Evolutionary conservation across 805 yeast species (phyloP).

Genomic region (Nakazawaea ernobii): DNA sequence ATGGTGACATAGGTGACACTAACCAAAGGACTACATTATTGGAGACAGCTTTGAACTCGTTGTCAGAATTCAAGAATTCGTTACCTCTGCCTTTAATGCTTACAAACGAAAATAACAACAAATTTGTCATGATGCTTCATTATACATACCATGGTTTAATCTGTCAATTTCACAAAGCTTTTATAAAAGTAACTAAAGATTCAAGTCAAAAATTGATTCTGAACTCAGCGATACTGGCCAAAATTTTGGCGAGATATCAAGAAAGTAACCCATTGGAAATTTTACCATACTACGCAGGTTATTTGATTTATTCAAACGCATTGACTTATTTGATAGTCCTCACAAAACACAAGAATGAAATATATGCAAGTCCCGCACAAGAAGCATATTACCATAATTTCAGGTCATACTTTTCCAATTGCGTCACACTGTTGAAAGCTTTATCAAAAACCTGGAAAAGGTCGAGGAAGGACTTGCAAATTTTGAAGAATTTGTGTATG

Average conservation of each 20-base stretch:
- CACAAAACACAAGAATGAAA: background rate
- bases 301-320: slow-evolving; percentile 5
- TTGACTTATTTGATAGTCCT: slow-evolving; percentile 5
- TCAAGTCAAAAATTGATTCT: background rate
- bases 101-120: slow-evolving; percentile 1
- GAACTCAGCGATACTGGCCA: background rate
- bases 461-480: background rate
- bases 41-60: slow-evolving; percentile 19
- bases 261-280: background rate
- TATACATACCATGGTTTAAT: slow-evolving; percentile 17
- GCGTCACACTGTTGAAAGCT: slow-evolving; percentile 4
- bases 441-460: slow-evolving; percentile 8
- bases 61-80: slow-evolving; percentile 19
- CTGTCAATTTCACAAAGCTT: slow-evolving; percentile 4
- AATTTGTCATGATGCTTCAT: slow-evolving; percentile 17
- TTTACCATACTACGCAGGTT: slow-evolving; percentile 1
- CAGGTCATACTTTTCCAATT: background rate
- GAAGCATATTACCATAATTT: background rate
- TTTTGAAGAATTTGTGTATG: background rate
- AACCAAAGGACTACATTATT: slow-evolving; percentile 20
- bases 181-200: slow-evolving; percentile 1
- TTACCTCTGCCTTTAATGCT: slow-evolving; percentile 16
- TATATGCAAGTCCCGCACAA: background rate
- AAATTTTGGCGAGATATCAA: background rate
- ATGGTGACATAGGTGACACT: slow-evolving; percentile 28